Base-by-base conservation (phyloP, 2,329 filamentous ascomycete genomes). In the Neofusicoccum sp. region DNA sequence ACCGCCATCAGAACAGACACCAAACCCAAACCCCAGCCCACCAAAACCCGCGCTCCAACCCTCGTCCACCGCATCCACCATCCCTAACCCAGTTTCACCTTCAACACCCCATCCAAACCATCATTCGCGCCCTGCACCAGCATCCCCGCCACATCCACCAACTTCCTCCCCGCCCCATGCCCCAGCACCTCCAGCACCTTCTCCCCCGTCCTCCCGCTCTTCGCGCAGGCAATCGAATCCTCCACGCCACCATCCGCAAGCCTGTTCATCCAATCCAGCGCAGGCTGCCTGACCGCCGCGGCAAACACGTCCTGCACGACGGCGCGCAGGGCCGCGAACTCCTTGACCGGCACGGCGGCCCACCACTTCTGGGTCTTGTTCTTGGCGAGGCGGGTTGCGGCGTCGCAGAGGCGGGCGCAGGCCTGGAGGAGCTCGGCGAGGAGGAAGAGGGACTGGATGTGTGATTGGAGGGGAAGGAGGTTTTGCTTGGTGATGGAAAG, bases 341-440 rank as follows among this genome's bases (percentile, higher is more conserved):
- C 61, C 41, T 63, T 63, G n/a, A 44, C 29, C 4, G 61, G 61
- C 12, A 63, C 44, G 7, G 14, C 29, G 7, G 36, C 29, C 28
- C 37, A 47, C 61, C 61, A 63, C 44, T 56, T 56, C 37, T 43
- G 52, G 36, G 52, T 12, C 29, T 63, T 63, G 34, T 12, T 48
- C 39, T 63, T 63, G n/a, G 29, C 34, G 28, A 63, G 44, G n/a
- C 48, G 47, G 37, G 41, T 8, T 1, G 61, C 61, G 4, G 61
- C 45, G n/a, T 58, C 61, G n/a, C 52, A 63, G 44, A 63, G 48
- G 29, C 61, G 61, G 28, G 29, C 16, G 14, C 33, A 28, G 66
- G 72, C 8, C 63, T 75, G 34, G 28, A 64, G 4, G 12, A 62
- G 7, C 68, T 70, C 52, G 69, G 74, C 56, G 29, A 66, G 1